Conservation (phyloP, 2,329 filamentous ascomycete genomes). For the Fusarium papillatum region DNA sequence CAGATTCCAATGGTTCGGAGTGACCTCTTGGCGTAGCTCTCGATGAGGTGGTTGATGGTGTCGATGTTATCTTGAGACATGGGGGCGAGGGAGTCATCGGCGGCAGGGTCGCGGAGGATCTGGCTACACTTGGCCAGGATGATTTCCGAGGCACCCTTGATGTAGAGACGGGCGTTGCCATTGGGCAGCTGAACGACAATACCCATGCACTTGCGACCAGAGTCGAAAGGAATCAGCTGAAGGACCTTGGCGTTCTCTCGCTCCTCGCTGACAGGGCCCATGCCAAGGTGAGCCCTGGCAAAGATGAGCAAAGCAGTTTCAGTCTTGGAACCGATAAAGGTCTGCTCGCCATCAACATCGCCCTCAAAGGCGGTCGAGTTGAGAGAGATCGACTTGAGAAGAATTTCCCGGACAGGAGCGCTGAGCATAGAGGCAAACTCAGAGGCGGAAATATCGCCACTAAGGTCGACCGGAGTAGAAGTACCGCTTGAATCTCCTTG, state of each 20-base stretch:
- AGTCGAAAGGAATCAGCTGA: slow-evolving; percentile 83
- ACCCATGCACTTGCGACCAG: slow-evolving; percentile 80
- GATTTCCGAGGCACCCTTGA: slow-evolving; percentile 77
- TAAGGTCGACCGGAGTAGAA: slow-evolving; percentile 43
- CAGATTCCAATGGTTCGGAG: slow-evolving; percentile 88
- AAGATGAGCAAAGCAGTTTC: slow-evolving; percentile 82
- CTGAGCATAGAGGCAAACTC: slow-evolving; percentile 63
- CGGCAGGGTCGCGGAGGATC: slow-evolving; percentile 63
- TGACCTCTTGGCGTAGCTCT: slow-evolving; percentile 83
- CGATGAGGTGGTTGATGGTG: slow-evolving; percentile 76
- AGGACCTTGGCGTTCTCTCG: slow-evolving; percentile 71
- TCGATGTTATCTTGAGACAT: slow-evolving; percentile 67
- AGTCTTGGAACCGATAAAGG: slow-evolving; percentile 84
- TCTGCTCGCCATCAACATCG: slow-evolving; percentile 74
- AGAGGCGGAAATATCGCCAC: slow-evolving; percentile 56
- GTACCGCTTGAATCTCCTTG: slow-evolving; percentile 43
- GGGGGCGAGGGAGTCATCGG: slow-evolving; percentile 55
- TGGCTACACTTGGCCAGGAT: slow-evolving; percentile 69
- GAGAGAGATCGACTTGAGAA: slow-evolving; percentile 71
- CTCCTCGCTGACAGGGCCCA: slow-evolving; percentile 75
- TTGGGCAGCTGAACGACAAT: slow-evolving; percentile 66
- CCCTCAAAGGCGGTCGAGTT: slow-evolving; percentile 85
- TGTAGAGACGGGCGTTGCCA: slow-evolving; percentile 67
- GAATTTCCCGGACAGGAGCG: slow-evolving; percentile 62
- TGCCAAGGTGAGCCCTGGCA: slow-evolving; percentile 75